phyloP scores from a whole-genome alignment of 306 rosid species.

The Casuarina cunninghamiana region DNA sequence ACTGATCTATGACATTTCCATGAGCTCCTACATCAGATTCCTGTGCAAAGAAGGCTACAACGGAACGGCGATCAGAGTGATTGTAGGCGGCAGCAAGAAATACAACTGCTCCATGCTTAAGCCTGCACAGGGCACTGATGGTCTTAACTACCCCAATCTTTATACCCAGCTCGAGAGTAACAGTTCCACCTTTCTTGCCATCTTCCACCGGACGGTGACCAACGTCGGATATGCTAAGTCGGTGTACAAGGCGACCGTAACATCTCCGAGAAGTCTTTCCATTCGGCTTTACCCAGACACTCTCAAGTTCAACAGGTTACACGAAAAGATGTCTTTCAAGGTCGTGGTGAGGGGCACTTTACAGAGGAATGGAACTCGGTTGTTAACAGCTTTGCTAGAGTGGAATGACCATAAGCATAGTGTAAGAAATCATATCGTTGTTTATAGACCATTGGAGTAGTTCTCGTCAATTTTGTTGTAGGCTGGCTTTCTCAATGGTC shows the following conservation, averaged over 20 bases:
- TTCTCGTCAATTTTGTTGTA: neutral
- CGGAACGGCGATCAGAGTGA: constrained; percentile 36
- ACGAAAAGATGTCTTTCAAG: constrained; percentile 50
- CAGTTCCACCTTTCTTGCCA: constrained; percentile 40
- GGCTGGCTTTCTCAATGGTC: neutral
- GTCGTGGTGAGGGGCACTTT: constrained; percentile 52
- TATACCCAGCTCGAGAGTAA: constrained; percentile 28
- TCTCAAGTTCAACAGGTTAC: constrained; percentile 37
- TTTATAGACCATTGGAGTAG: constrained; percentile 24
- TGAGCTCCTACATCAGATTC: constrained; percentile 49
- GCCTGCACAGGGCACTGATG: constrained; percentile 55
- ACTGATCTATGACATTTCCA: constrained; percentile 52
- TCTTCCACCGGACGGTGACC: constrained; percentile 58
- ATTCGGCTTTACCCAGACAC: constrained; percentile 53
- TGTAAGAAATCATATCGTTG: constrained; percentile 58
- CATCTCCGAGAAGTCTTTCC: constrained; percentile 45
- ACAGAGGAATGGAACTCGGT: neutral
- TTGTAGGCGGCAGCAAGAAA: constrained; percentile 37
- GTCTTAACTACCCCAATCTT: constrained; percentile 87
- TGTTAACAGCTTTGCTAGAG: constrained; percentile 45
- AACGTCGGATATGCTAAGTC: constrained; percentile 57
- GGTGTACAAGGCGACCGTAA: constrained; percentile 59
- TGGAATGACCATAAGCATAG: constrained; percentile 63
- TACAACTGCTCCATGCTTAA: constrained; percentile 41
- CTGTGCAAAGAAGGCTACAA: constrained; percentile 60